Conservation (phyloP, 2,329 filamentous ascomycete genomes). For the Pseudonectria buxi region DNA sequence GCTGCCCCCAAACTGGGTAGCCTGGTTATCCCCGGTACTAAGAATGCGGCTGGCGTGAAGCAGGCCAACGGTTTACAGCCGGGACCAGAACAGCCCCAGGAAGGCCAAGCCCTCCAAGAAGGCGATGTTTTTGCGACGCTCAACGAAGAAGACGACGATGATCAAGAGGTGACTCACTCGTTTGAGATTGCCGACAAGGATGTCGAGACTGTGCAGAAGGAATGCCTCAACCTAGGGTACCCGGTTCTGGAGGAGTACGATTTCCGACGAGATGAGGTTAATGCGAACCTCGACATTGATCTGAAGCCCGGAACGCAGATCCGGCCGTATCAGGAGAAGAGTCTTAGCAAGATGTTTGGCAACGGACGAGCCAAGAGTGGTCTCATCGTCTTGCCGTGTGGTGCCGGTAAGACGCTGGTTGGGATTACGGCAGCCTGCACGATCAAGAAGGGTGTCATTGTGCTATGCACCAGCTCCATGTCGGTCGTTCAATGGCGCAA, state of each 20-base stretch:
- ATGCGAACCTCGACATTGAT: constrained; percentile 90
- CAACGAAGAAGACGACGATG: constrained; percentile 82
- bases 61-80: constrained; percentile 49
- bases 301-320: constrained; percentile 84
- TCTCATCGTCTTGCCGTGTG: constrained; percentile 93
- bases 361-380: constrained; percentile 96
- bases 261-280: constrained; percentile 83
- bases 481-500: constrained; percentile 94
- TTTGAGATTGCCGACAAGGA: constrained; percentile 82
- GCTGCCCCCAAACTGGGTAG: constrained; percentile 80
- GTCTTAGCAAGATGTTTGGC: constrained; percentile 97
- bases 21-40: constrained; percentile 89
- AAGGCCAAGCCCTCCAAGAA: constrained; percentile 47
- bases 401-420: constrained; percentile 93
- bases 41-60: constrained; percentile 80
- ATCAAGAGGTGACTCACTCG: constrained; percentile 80
- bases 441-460: constrained; percentile 92
- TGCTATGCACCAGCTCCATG: constrained; percentile 96
- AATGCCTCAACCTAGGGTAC: constrained; percentile 77
- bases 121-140: constrained; percentile 65
- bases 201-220: constrained; percentile 82
- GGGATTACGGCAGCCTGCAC: constrained; percentile 98
- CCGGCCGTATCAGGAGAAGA: constrained; percentile 93
- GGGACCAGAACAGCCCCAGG: constrained; percentile 33
- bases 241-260: constrained; percentile 96